Percentiles rank a stretch among this genome's conserved stretches.
phyloP scores from a whole-genome alignment of 2,329 filamentous ascomycete genomes.

The Diaporthe helianthi region DNA sequence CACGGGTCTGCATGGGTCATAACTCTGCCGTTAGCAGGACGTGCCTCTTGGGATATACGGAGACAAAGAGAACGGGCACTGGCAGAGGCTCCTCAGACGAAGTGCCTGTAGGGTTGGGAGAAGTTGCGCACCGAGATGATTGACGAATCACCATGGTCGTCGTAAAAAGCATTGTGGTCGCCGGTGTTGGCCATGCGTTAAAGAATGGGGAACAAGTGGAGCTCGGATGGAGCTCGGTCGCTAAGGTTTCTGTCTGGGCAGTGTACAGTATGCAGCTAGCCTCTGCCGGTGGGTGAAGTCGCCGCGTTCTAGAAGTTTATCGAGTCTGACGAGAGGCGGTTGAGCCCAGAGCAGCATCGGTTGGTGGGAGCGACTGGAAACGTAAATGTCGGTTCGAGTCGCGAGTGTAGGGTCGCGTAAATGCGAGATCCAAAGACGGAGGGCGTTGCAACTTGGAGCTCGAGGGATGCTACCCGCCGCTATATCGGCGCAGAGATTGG shows the following conservation, averaged over 20 bases:
- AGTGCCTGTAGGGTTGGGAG: slow-evolving; percentile 17
- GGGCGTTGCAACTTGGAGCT: slow-evolving; percentile 11
- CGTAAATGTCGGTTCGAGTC: slow-evolving; percentile 3
- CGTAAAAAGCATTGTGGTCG: slow-evolving; percentile 54
- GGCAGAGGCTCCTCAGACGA: neutral
- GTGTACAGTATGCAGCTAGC: too few species aligned
- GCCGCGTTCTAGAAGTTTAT: slow-evolving; percentile 21
- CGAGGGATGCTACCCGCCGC: slow-evolving; percentile 15
- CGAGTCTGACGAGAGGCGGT: slow-evolving; percentile 9
- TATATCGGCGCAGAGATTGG: slow-evolving; percentile 24
- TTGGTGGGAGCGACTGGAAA: slow-evolving; percentile 5
- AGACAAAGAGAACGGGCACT: slow-evolving; percentile 3
- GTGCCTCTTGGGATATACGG: slow-evolving; percentile 19
- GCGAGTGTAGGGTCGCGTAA: slow-evolving; percentile 13
- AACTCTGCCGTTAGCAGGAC: slow-evolving; percentile 31
- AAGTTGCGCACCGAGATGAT: slow-evolving; percentile 46
- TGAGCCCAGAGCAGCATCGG: neutral
- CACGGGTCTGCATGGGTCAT: slow-evolving; percentile 69
- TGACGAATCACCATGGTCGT: slow-evolving; percentile 58
- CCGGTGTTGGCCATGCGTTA: slow-evolving; percentile 43
- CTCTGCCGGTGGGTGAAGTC: slow-evolving; percentile 22
- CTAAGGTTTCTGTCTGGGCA: slow-evolving; percentile 24
- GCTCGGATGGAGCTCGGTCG: slow-evolving; percentile 33
- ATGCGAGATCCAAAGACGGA: slow-evolving; percentile 18
- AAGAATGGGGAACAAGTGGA: slow-evolving; percentile 35